phyloP scores from a whole-genome alignment of 371 early-diverging fungal species.

The Syncephalis fuscata region DNA sequence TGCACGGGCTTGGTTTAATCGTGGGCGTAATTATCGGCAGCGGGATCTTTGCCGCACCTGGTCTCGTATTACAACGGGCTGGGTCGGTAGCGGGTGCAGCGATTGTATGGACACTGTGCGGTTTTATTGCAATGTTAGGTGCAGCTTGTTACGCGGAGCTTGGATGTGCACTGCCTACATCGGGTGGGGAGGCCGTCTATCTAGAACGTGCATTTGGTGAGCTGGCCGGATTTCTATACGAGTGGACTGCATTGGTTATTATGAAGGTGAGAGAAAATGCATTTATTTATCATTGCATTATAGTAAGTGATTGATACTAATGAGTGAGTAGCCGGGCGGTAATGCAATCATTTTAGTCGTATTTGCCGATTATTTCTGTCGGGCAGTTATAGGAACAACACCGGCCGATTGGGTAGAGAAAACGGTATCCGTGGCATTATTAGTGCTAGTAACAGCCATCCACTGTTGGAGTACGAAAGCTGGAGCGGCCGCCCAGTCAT shows the following conservation, averaged over 20 bases:
- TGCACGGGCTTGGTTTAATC: constrained; percentile 14
- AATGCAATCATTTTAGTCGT: too few relatives aligned
- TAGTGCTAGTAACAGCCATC: too few relatives aligned
- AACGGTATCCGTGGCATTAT: too few relatives aligned
- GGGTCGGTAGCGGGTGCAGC: too few relatives aligned
- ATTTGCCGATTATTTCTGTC: too few relatives aligned
- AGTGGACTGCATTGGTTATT: constrained; percentile 17
- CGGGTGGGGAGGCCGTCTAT: constrained; percentile 79
- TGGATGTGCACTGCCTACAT: constrained; percentile 65
- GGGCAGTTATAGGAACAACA: too few relatives aligned
- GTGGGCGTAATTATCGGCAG: constrained; percentile 68
- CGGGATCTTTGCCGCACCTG: constrained; percentile 72
- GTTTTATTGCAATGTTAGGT: constrained; percentile 40
- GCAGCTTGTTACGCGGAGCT: constrained; percentile 59
- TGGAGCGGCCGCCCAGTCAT: constrained; percentile 26
- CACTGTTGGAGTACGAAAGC: too few relatives aligned
- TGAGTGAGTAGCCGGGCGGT: too few relatives aligned
- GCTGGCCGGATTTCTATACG: constrained; percentile 67
- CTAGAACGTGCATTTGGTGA: constrained; percentile 62
- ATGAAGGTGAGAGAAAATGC: too few relatives aligned
- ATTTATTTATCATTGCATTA: too few relatives aligned
- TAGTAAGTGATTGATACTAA: too few relatives aligned
- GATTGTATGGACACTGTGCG: constrained; percentile 45
- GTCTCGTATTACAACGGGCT: constrained; percentile 21
- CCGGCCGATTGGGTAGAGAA: too few relatives aligned